Conservation (phyloP, 306 rosid genomes). For the Cucurbita argyrosperma region DNA sequence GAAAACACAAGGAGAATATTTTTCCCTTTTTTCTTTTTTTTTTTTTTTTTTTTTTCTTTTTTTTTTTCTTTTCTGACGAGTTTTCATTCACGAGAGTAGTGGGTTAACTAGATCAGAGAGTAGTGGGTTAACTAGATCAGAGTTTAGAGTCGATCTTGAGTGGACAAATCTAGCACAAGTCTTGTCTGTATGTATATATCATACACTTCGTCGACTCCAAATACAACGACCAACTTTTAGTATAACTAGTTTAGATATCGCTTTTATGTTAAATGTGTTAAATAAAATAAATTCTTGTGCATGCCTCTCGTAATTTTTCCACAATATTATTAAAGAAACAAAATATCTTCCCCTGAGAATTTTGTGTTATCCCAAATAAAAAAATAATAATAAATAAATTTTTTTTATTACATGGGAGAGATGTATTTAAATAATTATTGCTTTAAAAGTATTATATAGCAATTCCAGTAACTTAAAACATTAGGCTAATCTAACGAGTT, state of each 20-base stretch:
- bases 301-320: too few species aligned
- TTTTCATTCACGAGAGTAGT: not conserved
- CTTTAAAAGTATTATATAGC: too few species aligned
- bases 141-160: not conserved
- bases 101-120: not conserved
- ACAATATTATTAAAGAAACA: too few species aligned
- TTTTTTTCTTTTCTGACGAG: not conserved
- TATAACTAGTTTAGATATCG: not conserved
- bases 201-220: not conserved
- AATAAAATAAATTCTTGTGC: too few species aligned
- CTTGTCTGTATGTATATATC: not conserved
- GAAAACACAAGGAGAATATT: not conserved
- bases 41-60: not conserved
- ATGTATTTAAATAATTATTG: too few species aligned
- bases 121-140: not conserved
- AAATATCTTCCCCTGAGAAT: too few species aligned
- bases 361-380: too few species aligned
- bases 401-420: too few species aligned
- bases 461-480: too few species aligned
- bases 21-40: not conserved
- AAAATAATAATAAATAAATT: too few species aligned
- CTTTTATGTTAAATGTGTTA: too few species aligned
- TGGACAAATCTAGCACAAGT: not conserved
- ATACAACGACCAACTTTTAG: not conserved
- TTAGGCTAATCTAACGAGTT: too few species aligned